Percentiles rank a stretch among this genome's conserved stretches.
These are phyloP conservation scores for Grosmannia serpens DNA, from an alignment of 2,329 filamentous ascomycete genomes.

Conservation along the genomic window DNA sequence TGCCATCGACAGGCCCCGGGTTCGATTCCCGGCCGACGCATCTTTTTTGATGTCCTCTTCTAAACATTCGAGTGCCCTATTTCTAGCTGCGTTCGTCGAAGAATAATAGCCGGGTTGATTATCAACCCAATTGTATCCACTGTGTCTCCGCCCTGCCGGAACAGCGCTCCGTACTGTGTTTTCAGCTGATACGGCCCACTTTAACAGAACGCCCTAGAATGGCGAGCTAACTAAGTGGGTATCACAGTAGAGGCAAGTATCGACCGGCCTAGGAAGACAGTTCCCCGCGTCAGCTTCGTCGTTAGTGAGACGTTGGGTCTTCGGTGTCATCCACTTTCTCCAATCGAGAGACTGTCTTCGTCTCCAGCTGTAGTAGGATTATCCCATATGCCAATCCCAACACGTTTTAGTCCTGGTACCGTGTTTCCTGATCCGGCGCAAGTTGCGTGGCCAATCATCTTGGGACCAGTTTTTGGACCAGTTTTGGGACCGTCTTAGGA, in stretches of 20 bases:
- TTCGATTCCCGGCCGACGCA: background rate
- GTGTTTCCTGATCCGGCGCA: background rate
- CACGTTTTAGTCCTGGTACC: background rate
- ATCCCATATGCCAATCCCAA: background rate
- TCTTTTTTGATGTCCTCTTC: background rate
- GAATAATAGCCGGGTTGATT: too few species aligned
- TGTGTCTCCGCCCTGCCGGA: background rate
- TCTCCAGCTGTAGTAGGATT: background rate
- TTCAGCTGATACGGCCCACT: background rate
- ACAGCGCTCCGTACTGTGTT: background rate
- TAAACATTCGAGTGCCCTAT: too few species aligned
- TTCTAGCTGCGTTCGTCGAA: background rate
- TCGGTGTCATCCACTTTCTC: background rate
- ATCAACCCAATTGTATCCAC: too few species aligned
- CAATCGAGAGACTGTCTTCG: background rate
- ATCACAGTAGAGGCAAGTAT: background rate
- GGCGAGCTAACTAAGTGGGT: background rate
- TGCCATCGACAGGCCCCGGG: background rate
- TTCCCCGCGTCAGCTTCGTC: background rate
- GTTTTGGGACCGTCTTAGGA: too few species aligned
- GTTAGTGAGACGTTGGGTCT: background rate
- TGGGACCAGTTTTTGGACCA: background rate
- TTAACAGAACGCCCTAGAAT: background rate
- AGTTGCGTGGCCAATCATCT: background rate
- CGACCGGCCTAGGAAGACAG: background rate